Percentiles rank a stretch among this genome's conserved stretches.
These are phyloP conservation scores for Pythium coloratum DNA, from an alignment of 352 stramenopile genomes.

Conservation along the genomic window DNA sequence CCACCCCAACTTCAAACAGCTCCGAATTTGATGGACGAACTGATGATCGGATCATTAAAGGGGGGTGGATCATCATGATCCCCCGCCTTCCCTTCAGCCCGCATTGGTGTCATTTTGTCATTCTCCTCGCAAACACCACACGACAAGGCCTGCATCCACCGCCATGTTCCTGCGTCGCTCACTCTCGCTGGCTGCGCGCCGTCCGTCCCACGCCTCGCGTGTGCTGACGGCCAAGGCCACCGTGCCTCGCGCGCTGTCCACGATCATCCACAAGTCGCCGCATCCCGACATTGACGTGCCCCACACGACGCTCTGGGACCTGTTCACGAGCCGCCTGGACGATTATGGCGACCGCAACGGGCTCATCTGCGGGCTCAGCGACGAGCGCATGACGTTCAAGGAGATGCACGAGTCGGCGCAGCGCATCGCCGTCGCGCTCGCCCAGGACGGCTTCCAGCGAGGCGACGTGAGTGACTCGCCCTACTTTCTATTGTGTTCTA, in stretches of 20 bases:
- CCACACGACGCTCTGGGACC: constrained; percentile 50
- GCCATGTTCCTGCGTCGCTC: constrained; percentile 14
- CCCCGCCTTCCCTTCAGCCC: too few relatives aligned
- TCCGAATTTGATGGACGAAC: too few relatives aligned
- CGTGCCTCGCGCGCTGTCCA: constrained; percentile 32
- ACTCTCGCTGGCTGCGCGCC: constrained; percentile 17
- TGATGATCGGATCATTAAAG: too few relatives aligned
- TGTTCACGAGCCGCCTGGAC: constrained; percentile 40
- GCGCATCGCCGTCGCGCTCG: constrained; percentile 46
- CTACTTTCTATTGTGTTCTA: background rate
- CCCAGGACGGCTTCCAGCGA: constrained; percentile 47
- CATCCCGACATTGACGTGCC: constrained; percentile 52
- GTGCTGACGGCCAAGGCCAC: background rate
- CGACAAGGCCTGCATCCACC: too few relatives aligned
- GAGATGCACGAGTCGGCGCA: constrained; percentile 41
- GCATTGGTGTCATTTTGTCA: too few relatives aligned
- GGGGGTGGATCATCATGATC: too few relatives aligned
- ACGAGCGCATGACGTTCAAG: constrained; percentile 51
- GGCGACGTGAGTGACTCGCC: constrained; percentile 38
- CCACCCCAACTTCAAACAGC: too few relatives aligned
- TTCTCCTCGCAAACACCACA: too few relatives aligned
- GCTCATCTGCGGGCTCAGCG: constrained; percentile 60
- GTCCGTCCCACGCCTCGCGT: too few relatives aligned
- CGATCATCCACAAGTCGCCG: constrained; percentile 60
- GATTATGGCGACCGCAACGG: constrained; percentile 43